Evolutionary conservation across 306 rosid species (phyloP).

Genomic region (Pyrus pyrifolia): DNA sequence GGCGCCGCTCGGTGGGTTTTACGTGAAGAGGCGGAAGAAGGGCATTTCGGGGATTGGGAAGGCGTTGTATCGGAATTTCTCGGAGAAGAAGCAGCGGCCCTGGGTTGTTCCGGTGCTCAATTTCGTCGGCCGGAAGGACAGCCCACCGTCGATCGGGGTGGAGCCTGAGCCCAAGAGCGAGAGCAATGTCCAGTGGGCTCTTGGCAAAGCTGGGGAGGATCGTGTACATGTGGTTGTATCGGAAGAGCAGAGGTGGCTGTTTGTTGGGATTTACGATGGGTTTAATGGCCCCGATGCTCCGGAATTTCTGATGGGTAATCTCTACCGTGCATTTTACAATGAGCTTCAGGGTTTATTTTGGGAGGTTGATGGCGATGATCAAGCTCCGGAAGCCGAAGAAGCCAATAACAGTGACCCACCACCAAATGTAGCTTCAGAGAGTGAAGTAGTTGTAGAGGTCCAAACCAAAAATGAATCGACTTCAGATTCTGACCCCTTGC

Average conservation of each 20-base stretch:
- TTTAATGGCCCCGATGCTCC: conserved; percentile 92
- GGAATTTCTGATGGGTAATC: conserved; percentile 77
- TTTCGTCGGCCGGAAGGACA: conserved; percentile 66
- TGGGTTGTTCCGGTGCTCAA: conserved; percentile 88
- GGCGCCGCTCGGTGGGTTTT: conserved; percentile 70
- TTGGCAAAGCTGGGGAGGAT: conserved; percentile 90
- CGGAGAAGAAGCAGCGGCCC: conserved; percentile 80
- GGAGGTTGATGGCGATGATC: conserved; percentile 48
- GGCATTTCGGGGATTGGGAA: conserved; percentile 62
- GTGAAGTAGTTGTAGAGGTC: conserved; percentile 12
- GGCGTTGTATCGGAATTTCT: conserved; percentile 54
- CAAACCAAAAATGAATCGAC: conserved; percentile 19
- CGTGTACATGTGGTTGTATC: conserved; percentile 87
- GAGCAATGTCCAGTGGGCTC: conserved; percentile 82
- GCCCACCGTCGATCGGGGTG: conserved; percentile 26
- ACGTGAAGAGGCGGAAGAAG: conserved; percentile 57
- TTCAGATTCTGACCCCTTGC: background rate
- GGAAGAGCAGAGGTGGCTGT: conserved; percentile 88
- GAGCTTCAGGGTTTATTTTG: conserved; percentile 89
- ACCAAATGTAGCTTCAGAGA: conserved; percentile 26
- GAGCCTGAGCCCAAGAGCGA: conserved; percentile 37
- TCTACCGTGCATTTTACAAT: conserved; percentile 67
- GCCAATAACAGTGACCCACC: conserved; percentile 4
- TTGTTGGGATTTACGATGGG: conserved; percentile 87
- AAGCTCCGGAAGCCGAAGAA: conserved; percentile 4